Percentiles rank a stretch among this genome's conserved stretches.
phyloP scores from a whole-genome alignment of 164 flowering plant genomes.

The Akebia trifoliata region DNA sequence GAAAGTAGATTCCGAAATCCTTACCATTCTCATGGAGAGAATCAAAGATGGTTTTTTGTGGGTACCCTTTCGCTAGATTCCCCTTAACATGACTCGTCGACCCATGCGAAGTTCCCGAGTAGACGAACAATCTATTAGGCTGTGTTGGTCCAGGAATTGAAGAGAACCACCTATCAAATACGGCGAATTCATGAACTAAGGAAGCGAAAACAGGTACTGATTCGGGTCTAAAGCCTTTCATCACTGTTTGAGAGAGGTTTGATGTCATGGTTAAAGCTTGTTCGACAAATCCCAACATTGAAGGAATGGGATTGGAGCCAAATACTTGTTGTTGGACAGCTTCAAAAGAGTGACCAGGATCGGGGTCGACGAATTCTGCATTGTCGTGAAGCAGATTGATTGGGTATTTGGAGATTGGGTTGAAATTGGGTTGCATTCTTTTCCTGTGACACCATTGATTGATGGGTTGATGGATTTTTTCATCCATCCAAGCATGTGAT shows the following conservation, averaged over 20 bases:
- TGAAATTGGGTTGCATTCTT: slow-evolving; percentile 54
- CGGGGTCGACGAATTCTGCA: slow-evolving; percentile 71
- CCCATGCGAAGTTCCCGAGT: slow-evolving; percentile 92
- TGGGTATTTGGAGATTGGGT: slow-evolving; percentile 23
- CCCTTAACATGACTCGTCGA: slow-evolving; percentile 70
- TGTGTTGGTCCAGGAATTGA: slow-evolving; percentile 91
- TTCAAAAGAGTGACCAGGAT: slow-evolving; percentile 79
- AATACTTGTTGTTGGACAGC: slow-evolving; percentile 63
- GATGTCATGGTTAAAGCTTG: slow-evolving; percentile 56
- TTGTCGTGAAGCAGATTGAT: slow-evolving; percentile 57
- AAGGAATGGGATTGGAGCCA: slow-evolving; percentile 45
- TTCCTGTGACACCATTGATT: slow-evolving; percentile 68
- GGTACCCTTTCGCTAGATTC: slow-evolving; percentile 68
- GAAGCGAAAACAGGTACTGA: slow-evolving; percentile 60
- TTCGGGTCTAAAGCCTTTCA: slow-evolving; percentile 80
- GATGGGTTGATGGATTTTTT: slow-evolving; percentile 51
- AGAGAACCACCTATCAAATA: slow-evolving; percentile 84
- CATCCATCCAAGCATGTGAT: slow-evolving; percentile 92
- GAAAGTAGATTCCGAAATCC: slow-evolving; percentile 73
- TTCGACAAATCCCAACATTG: slow-evolving; percentile 76
- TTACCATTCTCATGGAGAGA: slow-evolving; percentile 59
- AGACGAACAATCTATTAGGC: slow-evolving; percentile 78
- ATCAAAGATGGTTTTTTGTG: slow-evolving; percentile 84
- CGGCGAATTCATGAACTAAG: slow-evolving; percentile 59
- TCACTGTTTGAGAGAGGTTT: slow-evolving; percentile 60